phyloP scores from a whole-genome alignment of 2,329 filamentous ascomycete genomes.

The Scolecobasidium constrictum region DNA sequence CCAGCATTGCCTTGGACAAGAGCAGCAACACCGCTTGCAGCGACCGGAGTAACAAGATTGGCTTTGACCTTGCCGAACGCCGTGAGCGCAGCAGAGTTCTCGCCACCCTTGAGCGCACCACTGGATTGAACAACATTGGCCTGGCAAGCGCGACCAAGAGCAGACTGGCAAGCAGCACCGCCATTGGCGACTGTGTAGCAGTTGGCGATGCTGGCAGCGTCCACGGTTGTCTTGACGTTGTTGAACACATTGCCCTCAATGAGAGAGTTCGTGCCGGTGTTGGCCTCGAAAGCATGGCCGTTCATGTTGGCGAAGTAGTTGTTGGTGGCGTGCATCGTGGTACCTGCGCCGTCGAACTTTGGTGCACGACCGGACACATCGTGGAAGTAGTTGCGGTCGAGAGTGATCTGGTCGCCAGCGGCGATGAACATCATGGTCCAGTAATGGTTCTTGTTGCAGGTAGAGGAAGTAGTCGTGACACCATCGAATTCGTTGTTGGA shows the following conservation, averaged over 20 bases:
- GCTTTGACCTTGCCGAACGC: too few relatives aligned
- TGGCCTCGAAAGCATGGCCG: conserved; percentile 14
- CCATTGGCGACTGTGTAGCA: too few relatives aligned
- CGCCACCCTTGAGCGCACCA: too few relatives aligned
- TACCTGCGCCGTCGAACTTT: conserved; percentile 14
- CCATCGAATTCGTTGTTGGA: conserved; percentile 17
- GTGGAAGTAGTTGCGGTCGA: conserved; percentile 18
- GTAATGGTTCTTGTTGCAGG: conserved; percentile 18
- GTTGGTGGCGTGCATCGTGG: conserved; percentile 15
- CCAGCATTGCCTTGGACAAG: too few relatives aligned
- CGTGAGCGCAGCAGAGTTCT: too few relatives aligned
- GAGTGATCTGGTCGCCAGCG: conserved; percentile 15
- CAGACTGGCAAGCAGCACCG: too few relatives aligned
- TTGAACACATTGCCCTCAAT: conserved; percentile 17
- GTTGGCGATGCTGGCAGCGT: too few relatives aligned
- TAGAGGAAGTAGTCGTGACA: conserved; percentile 14
- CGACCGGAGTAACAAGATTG: too few relatives aligned
- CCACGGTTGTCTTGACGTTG: conserved; percentile 10
- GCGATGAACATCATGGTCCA: conserved; percentile 16
- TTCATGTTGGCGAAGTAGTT: conserved; percentile 15
- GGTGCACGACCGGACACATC: conserved; percentile 16
- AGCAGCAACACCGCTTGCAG: too few relatives aligned
- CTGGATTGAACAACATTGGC: too few relatives aligned
- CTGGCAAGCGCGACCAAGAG: too few relatives aligned
- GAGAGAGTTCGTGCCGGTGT: conserved; percentile 11